Evolutionary conservation across 768 basidiomycete genomes (phyloP).

Genomic region (Lactifluus volemus): DNA sequence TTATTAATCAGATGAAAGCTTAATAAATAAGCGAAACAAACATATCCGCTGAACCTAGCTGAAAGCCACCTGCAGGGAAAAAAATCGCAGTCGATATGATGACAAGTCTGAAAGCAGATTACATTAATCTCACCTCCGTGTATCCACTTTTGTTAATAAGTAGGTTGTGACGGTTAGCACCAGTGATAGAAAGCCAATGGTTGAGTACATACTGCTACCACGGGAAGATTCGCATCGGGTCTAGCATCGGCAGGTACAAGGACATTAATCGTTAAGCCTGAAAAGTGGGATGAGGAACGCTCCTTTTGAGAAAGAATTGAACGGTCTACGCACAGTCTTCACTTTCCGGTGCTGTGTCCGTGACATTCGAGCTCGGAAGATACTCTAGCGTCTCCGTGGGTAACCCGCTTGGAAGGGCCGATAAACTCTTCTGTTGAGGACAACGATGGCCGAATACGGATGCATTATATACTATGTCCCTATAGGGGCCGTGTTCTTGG

Average conservation of each 20-base stretch:
- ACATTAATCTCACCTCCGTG: constrained; percentile 14
- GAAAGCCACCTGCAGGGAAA: no score
- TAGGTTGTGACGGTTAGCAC: neutral
- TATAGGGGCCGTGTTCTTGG: constrained; percentile 6
- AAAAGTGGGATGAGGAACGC: neutral
- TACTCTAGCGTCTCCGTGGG: neutral
- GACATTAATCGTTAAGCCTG: constrained; percentile 22
- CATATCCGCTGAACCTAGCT: neutral
- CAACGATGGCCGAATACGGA: constrained; percentile 20
- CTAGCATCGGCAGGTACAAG: constrained; percentile 13
- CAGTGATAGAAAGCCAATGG: neutral
- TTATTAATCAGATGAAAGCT: neutral
- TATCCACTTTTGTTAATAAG: constrained; percentile 18
- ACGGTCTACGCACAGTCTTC: constrained; percentile 19
- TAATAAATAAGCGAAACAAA: neutral
- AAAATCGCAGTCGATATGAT: no score
- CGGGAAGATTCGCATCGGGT: no score
- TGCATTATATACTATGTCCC: constrained; percentile 14
- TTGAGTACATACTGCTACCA: constrained; percentile 9
- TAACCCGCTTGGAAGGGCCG: neutral
- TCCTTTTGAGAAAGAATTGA: neutral
- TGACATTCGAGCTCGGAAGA: neutral
- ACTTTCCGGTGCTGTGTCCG: neutral
- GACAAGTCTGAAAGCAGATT: neutral
- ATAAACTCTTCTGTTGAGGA: constrained; percentile 18